Base-by-base conservation (phyloP, 2,329 filamentous ascomycete species). In the Botrytis galanthina region DNA sequence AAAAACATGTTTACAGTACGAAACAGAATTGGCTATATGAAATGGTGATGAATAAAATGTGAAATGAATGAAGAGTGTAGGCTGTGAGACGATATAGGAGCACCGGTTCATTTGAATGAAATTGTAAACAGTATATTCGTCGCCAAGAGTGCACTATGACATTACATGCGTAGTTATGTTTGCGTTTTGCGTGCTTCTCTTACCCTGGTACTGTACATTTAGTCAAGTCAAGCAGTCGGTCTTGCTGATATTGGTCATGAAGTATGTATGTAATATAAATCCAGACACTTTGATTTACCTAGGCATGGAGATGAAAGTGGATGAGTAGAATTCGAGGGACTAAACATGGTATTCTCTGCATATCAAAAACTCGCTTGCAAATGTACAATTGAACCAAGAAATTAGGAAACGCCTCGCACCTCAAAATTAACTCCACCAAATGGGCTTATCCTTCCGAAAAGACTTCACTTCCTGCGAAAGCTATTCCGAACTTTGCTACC, bases 401-500 rank as follows among this genome's bases (percentile, higher is more conserved):
- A 67, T 35, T 44, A 26, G n/a, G 48, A 73, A 73, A 72, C 62
- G 42, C 73, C 73, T 72, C 73, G 69, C 70, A 74, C 54, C 69
- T 74, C 60, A 60, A 44, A 51, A 59, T 22, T 48, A 39, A 72
- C 54, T 71, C 54, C 35, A 70, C 72, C n/a, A 12, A 44, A 37
- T 22, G 16, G 46, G 35, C 20, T 8, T 37, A 59, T 59, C 18
- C 63, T 57, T 72, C 46, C 46, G n/a, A 14, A 54, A 44, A 12
- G 42, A 54, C 37, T 57, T 37, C 22, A 54, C 70, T 42, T 71
- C 61, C 60, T 39, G 14, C 60, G 22, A 67, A 39, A 32, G 46
- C 22, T 71, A 37, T 29, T 54, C 48, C 54, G 29, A 68, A 60
- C 37, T 48, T 35, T 35, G 37, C 20, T 42, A 37, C 18, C 48